Base-by-base conservation (phyloP, 176 grass and related monocot species). In the Carex littledalei region DNA sequence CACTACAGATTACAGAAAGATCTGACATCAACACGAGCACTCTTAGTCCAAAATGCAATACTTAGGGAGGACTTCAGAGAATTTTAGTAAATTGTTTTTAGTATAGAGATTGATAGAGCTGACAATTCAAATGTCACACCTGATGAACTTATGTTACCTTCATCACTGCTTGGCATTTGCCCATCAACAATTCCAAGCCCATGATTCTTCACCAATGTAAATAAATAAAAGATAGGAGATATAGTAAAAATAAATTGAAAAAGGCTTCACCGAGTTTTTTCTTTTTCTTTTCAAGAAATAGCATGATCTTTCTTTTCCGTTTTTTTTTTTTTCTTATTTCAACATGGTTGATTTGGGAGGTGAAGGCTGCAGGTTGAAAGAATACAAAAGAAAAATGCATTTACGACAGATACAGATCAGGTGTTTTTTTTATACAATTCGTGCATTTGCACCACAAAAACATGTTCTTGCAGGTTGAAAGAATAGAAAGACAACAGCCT, bases 361-460 rank as follows among this genome's bases (percentile, higher is more conserved):
- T 39, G 37, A 24, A 63, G n/a, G n/a, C 21, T 26, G 18, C 60
- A 43, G 71, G 20, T 29, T 24, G 45, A 75, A 22, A 50, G 20
- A 53, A 53, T 53, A 75, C 67, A 22, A 54, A 26, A 55, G 31
- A 55, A 8, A 76, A 12, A 10, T 15, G 5, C 41, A 7, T 56
- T 57, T 31, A 17, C 21, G 55, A 78, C 41, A 24, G n/a, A 50
- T 6, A 24, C 11, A 24, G n/a, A 50, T 6, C 13, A 5, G 39
- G 52, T 32, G 74, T 34, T 56, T 43, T 74, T 50, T 78, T 78
- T 56, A 56, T 78, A 78, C 74, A 78, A 78, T 78, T 56, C 7
- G 10, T 78, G 26, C 74, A 55, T 55, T 16, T 34, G 32, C 74
- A 56, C 29, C 50, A 78, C 34, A 11, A 32, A 1, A 78, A 17